A percentile compares a stretch with the other conserved stretches of the same genome.
Conservation (phyloP, 306 rosid genomes). For the Quercus suber region DNA sequence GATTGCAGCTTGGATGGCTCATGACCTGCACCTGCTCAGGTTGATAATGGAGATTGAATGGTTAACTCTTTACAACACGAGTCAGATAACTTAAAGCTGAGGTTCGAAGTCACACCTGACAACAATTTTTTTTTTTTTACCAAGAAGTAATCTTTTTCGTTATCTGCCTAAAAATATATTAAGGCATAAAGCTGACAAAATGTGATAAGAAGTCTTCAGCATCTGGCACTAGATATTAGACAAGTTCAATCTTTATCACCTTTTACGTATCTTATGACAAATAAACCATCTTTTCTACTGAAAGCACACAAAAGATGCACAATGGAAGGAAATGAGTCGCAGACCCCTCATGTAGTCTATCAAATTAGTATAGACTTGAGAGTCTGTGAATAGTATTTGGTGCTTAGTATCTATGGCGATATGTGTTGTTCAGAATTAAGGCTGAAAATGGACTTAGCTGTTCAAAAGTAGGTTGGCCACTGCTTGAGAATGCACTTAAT, state of each 20-base stretch:
- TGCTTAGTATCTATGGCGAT: neutral
- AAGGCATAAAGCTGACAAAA: neutral
- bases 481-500: neutral
- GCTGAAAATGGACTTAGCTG: neutral
- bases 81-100: neutral
- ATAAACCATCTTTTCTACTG: neutral
- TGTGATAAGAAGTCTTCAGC: neutral
- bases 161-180: too few species aligned
- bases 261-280: neutral
- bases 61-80: neutral
- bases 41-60: neutral
- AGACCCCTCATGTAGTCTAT: neutral
- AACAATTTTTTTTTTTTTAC: too few species aligned
- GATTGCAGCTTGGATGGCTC: neutral
- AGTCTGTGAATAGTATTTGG: neutral
- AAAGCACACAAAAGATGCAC: neutral
- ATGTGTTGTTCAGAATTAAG: neutral
- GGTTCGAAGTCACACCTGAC: neutral
- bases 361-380: neutral
- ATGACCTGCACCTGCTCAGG: neutral
- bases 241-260: neutral
- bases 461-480: neutral
- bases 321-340: neutral
- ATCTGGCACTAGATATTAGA: neutral
- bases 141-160: too few species aligned